Conservation (phyloP, 2,329 filamentous ascomycete genomes). For the Cladosporium colombiae region DNA sequence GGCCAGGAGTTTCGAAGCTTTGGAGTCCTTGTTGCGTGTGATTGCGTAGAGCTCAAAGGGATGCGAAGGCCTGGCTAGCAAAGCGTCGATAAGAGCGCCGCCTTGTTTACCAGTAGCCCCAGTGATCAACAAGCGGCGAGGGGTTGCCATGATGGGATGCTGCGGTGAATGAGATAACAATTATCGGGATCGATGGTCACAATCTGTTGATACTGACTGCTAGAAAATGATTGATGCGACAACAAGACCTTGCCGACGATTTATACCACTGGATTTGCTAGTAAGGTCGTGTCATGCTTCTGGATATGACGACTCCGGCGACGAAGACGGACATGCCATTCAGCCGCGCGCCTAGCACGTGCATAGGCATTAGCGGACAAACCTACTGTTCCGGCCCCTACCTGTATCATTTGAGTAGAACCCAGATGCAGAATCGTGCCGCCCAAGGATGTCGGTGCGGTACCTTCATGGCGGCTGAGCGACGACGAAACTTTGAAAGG, state of each 20-base stretch:
- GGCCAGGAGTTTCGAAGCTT: constrained; percentile 42
- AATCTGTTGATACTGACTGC: background rate
- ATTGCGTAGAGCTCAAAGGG: constrained; percentile 56
- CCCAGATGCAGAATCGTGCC: background rate
- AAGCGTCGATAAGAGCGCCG: constrained; percentile 45
- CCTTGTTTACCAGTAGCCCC: constrained; percentile 52
- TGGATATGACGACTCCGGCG: background rate
- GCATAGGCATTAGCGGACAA: background rate
- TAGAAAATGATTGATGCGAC: no score
- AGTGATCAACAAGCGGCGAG: constrained; percentile 41
- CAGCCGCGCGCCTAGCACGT: background rate
- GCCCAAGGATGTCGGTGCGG: background rate
- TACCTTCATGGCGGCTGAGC: background rate
- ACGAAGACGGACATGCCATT: constrained; percentile 1
- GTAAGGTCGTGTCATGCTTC: background rate
- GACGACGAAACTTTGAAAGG: background rate
- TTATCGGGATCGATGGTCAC: background rate
- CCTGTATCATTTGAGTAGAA: background rate
- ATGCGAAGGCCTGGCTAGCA: constrained; percentile 38
- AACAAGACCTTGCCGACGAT: no score
- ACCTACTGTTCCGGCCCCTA: background rate
- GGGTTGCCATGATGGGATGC: background rate
- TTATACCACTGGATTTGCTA: background rate
- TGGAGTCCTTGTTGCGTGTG: constrained; percentile 58
- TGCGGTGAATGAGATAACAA: background rate